Base-by-base conservation (phyloP, 1,139 yeast genomes). In the Tardiomyces digboiensis region DNA sequence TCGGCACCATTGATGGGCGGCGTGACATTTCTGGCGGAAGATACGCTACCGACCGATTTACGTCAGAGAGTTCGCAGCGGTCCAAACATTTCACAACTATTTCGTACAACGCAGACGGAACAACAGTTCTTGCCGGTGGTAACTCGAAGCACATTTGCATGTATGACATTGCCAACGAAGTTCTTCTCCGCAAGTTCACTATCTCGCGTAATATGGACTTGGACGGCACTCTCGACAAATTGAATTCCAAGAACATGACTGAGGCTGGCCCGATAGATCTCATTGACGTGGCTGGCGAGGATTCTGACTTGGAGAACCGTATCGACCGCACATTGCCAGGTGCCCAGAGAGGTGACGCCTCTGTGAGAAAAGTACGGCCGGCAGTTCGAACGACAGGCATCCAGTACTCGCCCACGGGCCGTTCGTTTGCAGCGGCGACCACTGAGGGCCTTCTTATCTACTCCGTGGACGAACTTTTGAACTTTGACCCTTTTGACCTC, bases 401-500 rank as follows among this genome's bases (percentile, higher is more conserved):
- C 37, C 76, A 75, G 52, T 91, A 89, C 58, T 85, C 96, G 2
- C 98, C 98, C 21, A 83, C 97, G 0, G 84, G 95, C 7, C 74
- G 84, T 39, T 80, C 95, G 22, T 93, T 93, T 70, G 93, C 95
- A 1, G 96, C 95, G 23, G 94, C 97, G 0, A 81, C 96, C 1
- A 91, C 98, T 0, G 98, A 91, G 62, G 99, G 99, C 7, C 68
- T 93, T 42, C 68, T 89, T 47, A 71, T 91, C 2, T 91, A 78
- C 61, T 82, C 95, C 1, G 76, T 88, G 37, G 95, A 89, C 60
- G 80, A 81, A 46, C 70, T 76, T 14, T 67, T 86, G 41, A 68
- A 80, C 40, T 93, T 91, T 59, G 99, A 91, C 68, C 98, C 99
- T 39, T 87, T 86, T 62, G 97, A 93, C 61, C 74, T 91, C 58